A percentile compares a stretch with the other conserved stretches of the same genome.
These are phyloP conservation scores for Saturnispora gosingensis DNA, from an alignment of 805 yeast genomes.

Conservation along the genomic window DNA sequence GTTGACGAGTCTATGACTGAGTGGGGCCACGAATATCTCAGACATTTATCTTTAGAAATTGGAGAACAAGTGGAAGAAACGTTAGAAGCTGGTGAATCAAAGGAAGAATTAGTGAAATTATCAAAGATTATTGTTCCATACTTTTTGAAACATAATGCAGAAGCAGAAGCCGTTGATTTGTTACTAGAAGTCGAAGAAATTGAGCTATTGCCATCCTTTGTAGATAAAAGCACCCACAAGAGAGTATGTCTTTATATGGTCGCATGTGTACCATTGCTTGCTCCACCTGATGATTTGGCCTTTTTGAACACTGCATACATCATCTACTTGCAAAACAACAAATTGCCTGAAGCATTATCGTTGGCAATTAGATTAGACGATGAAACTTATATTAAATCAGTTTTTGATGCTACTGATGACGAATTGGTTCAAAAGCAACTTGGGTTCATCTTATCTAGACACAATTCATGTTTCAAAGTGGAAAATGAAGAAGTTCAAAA, in stretches of 20 bases:
- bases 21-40: slow-evolving; percentile 98
- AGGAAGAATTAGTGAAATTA: slow-evolving; percentile 42
- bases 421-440: slow-evolving; percentile 73
- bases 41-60: slow-evolving; percentile 91
- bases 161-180: slow-evolving; percentile 95
- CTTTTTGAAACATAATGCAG: slow-evolving; percentile 91
- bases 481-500: slow-evolving; percentile 71
- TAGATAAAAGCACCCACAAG: slow-evolving; percentile 73
- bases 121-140: slow-evolving; percentile 77
- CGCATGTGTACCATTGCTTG: slow-evolving; percentile 90
- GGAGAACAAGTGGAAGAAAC: slow-evolving; percentile 72
- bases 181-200: slow-evolving; percentile 82
- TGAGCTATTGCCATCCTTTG: slow-evolving; percentile 71
- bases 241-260: slow-evolving; percentile 93
- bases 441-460: slow-evolving; percentile 81
- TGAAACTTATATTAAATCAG: slow-evolving; percentile 64
- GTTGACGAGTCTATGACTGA: slow-evolving; percentile 50
- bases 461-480: slow-evolving; percentile 70
- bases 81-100: slow-evolving; percentile 24
- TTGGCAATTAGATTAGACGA: slow-evolving; percentile 86
- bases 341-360: slow-evolving; percentile 81
- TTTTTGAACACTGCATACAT: slow-evolving; percentile 83
- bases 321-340: slow-evolving; percentile 69
- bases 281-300: slow-evolving; percentile 86
- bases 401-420: slow-evolving; percentile 75